These are phyloP conservation scores for Colletotrichum lini DNA, from an alignment of 2,329 filamentous ascomycete genomes.

Conservation along the genomic window DNA sequence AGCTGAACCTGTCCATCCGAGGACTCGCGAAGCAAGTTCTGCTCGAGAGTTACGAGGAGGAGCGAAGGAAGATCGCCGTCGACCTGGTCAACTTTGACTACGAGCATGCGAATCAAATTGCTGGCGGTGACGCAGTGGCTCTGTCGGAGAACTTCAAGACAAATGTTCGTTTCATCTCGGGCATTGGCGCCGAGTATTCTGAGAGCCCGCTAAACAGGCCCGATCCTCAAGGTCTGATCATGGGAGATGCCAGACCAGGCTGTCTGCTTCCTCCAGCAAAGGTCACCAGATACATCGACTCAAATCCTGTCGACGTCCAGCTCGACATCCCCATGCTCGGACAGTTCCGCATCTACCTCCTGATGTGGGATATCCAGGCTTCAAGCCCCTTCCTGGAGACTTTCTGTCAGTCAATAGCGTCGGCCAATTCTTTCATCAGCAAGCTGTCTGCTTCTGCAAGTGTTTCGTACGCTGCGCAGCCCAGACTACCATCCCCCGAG, in stretches of 20 bases:
- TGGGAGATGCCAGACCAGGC: constrained; percentile 67
- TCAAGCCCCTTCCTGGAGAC: constrained; percentile 71
- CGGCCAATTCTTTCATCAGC: constrained; percentile 68
- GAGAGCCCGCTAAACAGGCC: constrained; percentile 66
- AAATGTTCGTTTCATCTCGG: constrained; percentile 81
- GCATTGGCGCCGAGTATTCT: constrained; percentile 75
- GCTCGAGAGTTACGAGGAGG: constrained; percentile 73
- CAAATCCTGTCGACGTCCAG: constrained; percentile 83
- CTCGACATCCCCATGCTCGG: constrained; percentile 84
- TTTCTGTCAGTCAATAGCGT: constrained; percentile 69
- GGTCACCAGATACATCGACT: constrained; percentile 81
- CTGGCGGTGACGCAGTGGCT: constrained; percentile 73
- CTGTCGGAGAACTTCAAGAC: constrained; percentile 78
- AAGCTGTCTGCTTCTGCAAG: constrained; percentile 72
- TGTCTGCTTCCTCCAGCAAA: constrained; percentile 76
- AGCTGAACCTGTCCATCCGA: constrained; percentile 66
- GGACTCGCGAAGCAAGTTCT: constrained; percentile 69
- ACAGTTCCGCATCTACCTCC: constrained; percentile 82
- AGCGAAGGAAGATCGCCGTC: constrained; percentile 73
- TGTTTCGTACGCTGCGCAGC: constrained; percentile 73
- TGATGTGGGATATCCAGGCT: constrained; percentile 73
- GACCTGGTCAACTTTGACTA: constrained; percentile 73
- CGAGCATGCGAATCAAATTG: constrained; percentile 70
- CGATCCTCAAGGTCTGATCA: constrained; percentile 56
- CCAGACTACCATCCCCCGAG: constrained; percentile 68